Base-by-base conservation (phyloP, 108 stramenopile genomes). In the Poteriospumella lacustris region DNA sequence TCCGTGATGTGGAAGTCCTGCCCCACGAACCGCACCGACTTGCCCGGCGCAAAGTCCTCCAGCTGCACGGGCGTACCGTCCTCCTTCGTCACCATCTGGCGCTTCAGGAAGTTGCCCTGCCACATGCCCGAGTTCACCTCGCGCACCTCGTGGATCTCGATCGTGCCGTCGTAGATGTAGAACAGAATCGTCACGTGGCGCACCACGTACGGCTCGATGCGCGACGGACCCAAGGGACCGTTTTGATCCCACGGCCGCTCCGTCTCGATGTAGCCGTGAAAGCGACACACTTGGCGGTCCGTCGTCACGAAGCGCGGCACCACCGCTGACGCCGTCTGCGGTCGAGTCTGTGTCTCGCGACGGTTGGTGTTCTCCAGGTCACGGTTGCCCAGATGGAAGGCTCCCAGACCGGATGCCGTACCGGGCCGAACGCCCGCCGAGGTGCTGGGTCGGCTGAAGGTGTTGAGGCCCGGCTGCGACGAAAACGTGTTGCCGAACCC, bases 41-140 rank as follows among this genome's bases (percentile, higher is more conserved):
- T 33, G 9, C 70, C 70, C 19, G 31, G n/a, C 31, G 33, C 9
- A 36, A 73, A 73, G 36, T 73, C 70, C 9, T 24, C 36, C 9
- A 56, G 70, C 31, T 73, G 44, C 5, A 73, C 24, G 5, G 47
- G 44, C 9, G 5, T 5, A 5, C 70, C 70, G 31, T 73, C 70
- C 12, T 41, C 40, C 41, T 73, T 73, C 12, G 28, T 26, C 31
- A 73, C 24, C 31, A 28, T 56, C 31, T 31, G 31, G 9, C 41
- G 12, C 5, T 38, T 5, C 31, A 29, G 36, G 41, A 73, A 73
- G n/a, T n/a, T n/a, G n/a, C n/a, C n/a, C n/a, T n/a, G n/a, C n/a
- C n/a, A n/a, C n/a, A n/a, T n/a, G 31, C 70, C 70, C 28, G 36
- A 42, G 70, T 73, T 73, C 40, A 34, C 3, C 19, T 44, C 26